Base-by-base conservation (phyloP, 106 monocot species). In the Dendrobium officinale region DNA sequence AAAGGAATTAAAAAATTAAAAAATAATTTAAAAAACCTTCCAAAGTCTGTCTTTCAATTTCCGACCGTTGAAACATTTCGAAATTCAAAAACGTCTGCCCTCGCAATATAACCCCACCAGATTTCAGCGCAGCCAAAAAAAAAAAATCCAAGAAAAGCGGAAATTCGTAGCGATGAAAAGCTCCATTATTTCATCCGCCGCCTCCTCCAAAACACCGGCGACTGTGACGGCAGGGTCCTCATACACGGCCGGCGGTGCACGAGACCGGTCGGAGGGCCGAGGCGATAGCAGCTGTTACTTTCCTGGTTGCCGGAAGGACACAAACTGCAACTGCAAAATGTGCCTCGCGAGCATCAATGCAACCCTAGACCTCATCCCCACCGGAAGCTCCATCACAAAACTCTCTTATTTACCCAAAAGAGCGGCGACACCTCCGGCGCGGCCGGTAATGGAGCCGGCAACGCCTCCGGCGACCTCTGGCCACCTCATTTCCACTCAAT, bases 341-440 rank as follows among this genome's bases (percentile, higher is more conserved):
- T 97, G 96, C 89, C 59, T 92, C 2, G 94, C 90, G 0, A 97
- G 96, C 92, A 90, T 97, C 84, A 31, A 88, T 58, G 94, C 92
- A 72, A 97, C 96, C 42, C 86, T 72, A 20, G 96, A 97, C 82
- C 92, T 97, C 80, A 20, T 95, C 77, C 87, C 88, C 64, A 75
- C 84, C 42, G 64, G 80, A 18, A 55, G 72, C 80, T 20, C 77
- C 27, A 33, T 79, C 79, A 68, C 81, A 75, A 77, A 64, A 45
- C 55, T 83, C 55, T 85, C 87, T 27, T 19, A n/a, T 31, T 59
- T 73, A 18, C 41, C 55, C 24, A 72, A 24, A 83, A 83, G 43
- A 40, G 18, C 55, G 18, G 24, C 22, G 49, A 17, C 47, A 45
- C 10, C 48, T 19, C 42, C 41, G 48, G 24, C 75, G 13, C 9